phyloP scores from a whole-genome alignment of 75 land plant species.

The Sequoia sempervirens region DNA sequence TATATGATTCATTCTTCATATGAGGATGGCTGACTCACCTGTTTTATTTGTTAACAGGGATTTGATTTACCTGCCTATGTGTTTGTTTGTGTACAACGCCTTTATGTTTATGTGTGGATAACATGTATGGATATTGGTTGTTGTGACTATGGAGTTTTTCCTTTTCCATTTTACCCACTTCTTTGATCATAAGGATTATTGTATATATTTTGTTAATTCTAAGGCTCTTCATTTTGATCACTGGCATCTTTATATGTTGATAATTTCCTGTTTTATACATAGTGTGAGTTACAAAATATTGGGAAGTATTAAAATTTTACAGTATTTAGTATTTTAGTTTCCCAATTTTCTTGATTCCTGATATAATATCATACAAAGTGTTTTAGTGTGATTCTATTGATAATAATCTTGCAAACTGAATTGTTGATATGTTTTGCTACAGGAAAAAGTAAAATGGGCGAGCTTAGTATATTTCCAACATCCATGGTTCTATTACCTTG shows the following conservation, averaged over 20 bases:
- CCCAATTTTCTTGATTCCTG: background rate
- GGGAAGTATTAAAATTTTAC: background rate
- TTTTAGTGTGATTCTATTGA: background rate
- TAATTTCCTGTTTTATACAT: background rate
- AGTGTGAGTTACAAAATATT: background rate
- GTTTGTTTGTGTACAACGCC: too few relatives aligned
- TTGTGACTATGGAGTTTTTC: background rate
- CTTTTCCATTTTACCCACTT: background rate
- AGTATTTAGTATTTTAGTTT: background rate
- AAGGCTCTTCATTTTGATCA: background rate
- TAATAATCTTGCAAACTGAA: background rate
- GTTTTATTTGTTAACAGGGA: too few relatives aligned
- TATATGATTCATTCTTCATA: too few relatives aligned
- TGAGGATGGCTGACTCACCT: too few relatives aligned
- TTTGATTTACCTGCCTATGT: too few relatives aligned
- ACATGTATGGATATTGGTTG: background rate
- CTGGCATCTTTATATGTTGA: background rate
- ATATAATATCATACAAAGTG: background rate
- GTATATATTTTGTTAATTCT: background rate
- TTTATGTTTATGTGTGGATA: background rate
- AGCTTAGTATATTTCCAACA: conserved; percentile 79
- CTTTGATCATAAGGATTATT: background rate
- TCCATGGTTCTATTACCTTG: too few relatives aligned
- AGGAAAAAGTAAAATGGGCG: conserved; percentile 89
- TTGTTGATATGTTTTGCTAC: conserved; percentile 4